Percentiles rank a stretch among this genome's conserved stretches.
Evolutionary conservation across 768 basidiomycete species (phyloP).

Genomic region (Mycena amicta): DNA sequence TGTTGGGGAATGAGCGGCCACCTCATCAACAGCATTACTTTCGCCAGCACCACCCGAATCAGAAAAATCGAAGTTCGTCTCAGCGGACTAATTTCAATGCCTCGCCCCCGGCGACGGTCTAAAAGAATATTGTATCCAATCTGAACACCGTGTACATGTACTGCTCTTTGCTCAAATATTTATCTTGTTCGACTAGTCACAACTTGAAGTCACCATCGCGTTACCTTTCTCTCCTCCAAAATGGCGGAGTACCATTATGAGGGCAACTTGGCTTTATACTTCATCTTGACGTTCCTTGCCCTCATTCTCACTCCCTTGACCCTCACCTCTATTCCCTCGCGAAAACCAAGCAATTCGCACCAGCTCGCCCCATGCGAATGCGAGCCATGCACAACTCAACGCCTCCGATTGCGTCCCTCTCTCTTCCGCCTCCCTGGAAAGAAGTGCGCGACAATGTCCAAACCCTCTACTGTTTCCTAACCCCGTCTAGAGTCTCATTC

Average conservation of each 20-base stretch:
- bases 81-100: conserved; percentile 46
- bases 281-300: conserved; percentile 86
- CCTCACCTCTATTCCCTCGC: conserved; percentile 46
- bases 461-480: neutral
- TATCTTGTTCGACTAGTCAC: neutral
- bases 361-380: conserved; percentile 60
- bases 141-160: neutral
- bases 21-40: conserved; percentile 53
- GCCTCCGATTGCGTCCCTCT: conserved; percentile 48
- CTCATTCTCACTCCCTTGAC: conserved; percentile 83
- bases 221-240: neutral
- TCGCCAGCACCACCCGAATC: conserved; percentile 67
- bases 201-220: no score
- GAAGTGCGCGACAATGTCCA: conserved; percentile 42
- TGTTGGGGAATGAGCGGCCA: conserved; percentile 44
- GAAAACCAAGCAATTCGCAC: conserved; percentile 30
- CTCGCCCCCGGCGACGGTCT: conserved; percentile 22
- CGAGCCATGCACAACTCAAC: conserved; percentile 59
- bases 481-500: conserved; percentile 52
- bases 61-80: conserved; percentile 58
- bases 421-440: conserved; percentile 50
- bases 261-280: conserved; percentile 88
- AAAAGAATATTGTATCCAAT: conserved; percentile 4
- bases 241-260: conserved; percentile 89
- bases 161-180: neutral